Percentiles rank a stretch among this genome's conserved stretches.
These are phyloP conservation scores for Monilinia fructigena DNA, from an alignment of 2,329 filamentous ascomycete species.

Conservation along the genomic window DNA sequence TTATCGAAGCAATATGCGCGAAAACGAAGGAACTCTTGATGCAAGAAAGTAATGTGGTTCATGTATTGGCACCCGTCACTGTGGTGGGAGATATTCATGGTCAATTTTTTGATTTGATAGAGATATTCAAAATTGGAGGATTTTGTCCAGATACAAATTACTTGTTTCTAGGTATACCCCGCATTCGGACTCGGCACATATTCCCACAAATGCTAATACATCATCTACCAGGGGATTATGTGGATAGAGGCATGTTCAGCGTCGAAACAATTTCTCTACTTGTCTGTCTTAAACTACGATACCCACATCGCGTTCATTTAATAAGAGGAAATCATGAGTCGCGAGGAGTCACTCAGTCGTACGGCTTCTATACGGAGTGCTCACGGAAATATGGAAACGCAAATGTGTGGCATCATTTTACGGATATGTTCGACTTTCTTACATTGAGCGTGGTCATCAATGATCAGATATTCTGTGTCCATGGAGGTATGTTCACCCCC, in stretches of 20 bases:
- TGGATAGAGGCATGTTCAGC: slow-evolving; percentile 96
- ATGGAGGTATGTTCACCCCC: slow-evolving; percentile 63
- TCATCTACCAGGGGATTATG: slow-evolving; percentile 70
- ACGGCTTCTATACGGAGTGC: slow-evolving; percentile 98
- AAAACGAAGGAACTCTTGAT: slow-evolving; percentile 98
- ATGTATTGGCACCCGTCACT: slow-evolving; percentile 91
- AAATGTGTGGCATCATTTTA: slow-evolving; percentile 99
- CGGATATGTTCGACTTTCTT: slow-evolving; percentile 99
- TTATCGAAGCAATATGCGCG: slow-evolving; percentile 98
- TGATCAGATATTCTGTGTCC: slow-evolving; percentile 98
- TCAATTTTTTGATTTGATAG: slow-evolving; percentile 97
- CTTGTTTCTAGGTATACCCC: slow-evolving; percentile 75
- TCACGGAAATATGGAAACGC: slow-evolving; percentile 97
- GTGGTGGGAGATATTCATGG: slow-evolving; percentile 98
- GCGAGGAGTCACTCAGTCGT: slow-evolving; percentile 95
- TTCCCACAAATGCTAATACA: slow-evolving; percentile 11
- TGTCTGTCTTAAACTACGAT: slow-evolving; percentile 94
- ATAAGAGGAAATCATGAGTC: slow-evolving; percentile 99
- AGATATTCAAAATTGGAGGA: slow-evolving; percentile 98
- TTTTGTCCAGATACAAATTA: slow-evolving; percentile 99
- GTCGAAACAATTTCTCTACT: slow-evolving; percentile 98
- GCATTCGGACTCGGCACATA: slow-evolving; percentile 2
- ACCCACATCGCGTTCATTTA: slow-evolving; percentile 90
- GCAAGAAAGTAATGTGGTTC: slow-evolving; percentile 99
- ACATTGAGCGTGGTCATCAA: slow-evolving; percentile 97